These are phyloP conservation scores for Nakazawaea wyomingensis DNA, from an alignment of 805 yeast genomes.

Conservation along the genomic window DNA sequence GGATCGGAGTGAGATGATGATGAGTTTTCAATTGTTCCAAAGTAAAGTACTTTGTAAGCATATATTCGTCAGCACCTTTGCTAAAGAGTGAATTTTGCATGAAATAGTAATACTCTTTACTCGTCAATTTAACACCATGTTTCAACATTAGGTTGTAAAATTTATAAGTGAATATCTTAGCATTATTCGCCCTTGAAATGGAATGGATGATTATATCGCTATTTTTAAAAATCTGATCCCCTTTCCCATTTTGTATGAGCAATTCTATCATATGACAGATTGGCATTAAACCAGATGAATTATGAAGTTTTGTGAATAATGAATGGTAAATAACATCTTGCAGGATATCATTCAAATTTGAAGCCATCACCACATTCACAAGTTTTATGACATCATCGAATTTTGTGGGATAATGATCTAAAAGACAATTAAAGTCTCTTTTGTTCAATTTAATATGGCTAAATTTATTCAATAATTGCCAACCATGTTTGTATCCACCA, in stretches of 20 bases:
- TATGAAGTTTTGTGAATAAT: slow-evolving; percentile 3
- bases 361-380: background rate
- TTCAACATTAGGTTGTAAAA: background rate
- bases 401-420: background rate
- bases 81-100: slow-evolving; percentile 5
- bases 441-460: background rate
- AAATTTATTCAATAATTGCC: slow-evolving; percentile 1
- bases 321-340: slow-evolving; percentile 4
- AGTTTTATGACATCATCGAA: background rate
- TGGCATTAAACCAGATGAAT: slow-evolving; percentile 6
- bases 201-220: slow-evolving; percentile 1
- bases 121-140: background rate
- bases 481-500: background rate
- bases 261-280: background rate
- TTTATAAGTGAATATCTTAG: slow-evolving; percentile 8
- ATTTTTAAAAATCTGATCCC: slow-evolving; percentile 5
- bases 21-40: background rate
- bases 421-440: background rate
- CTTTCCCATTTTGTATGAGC: background rate
- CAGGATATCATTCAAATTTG: background rate
- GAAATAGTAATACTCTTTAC: slow-evolving; percentile 3
- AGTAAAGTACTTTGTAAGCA: background rate
- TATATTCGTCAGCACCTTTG: slow-evolving; percentile 3
- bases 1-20: background rate
- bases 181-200: slow-evolving; percentile 7